Base-by-base conservation (phyloP, 495 filamentous ascomycete species). In the Oidiodendron maius region DNA sequence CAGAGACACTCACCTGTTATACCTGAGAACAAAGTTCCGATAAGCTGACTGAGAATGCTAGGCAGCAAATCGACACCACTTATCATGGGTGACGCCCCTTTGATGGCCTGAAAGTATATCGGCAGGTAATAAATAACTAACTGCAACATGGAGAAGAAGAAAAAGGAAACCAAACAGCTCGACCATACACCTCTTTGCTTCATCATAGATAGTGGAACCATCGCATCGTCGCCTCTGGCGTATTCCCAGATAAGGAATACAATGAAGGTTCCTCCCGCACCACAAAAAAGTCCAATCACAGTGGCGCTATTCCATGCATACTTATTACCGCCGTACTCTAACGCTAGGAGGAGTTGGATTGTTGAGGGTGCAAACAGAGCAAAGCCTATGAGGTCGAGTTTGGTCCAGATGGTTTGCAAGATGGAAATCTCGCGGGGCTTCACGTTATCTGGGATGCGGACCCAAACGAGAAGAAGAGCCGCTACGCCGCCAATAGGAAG, bases 1-100 rank as follows among this genome's bases (percentile, higher is more conserved):
- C 21, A 20, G 8, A 21, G 4, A 4, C 3, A 26, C 23, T 40
- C 11, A 44, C 48, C 48, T 25, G 44, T 13, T 25, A 52, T 60
- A 6, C 84, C 83, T 10, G 78, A 67, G 3, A 65, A 22, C 15
- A 80, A 15, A 3, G 87, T 26, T 20, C 23, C 23, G 10, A 54
- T 0, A 8, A 54, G 25, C 8, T 42, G 38, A 23, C 69, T 72
- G 38, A 76, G 60, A 22, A 80, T 66, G 4, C 76, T 67, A 0
- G 81, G 77, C 9, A 85, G 60, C 13, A 76, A 78, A 63, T 78
- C 77, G 58, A 94, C 84, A 16, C 90, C 89, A 2, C 83, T 87
- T 60, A 76, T 64, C 20, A 71, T 60, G 3, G 81, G 74, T 15
- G 65, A 67, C 9, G 68, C 71, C 10, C 72, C n/a, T n/a, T n/a